phyloP scores from a whole-genome alignment of 768 basidiomycete species.

The Phlegmacium glaucopus region DNA sequence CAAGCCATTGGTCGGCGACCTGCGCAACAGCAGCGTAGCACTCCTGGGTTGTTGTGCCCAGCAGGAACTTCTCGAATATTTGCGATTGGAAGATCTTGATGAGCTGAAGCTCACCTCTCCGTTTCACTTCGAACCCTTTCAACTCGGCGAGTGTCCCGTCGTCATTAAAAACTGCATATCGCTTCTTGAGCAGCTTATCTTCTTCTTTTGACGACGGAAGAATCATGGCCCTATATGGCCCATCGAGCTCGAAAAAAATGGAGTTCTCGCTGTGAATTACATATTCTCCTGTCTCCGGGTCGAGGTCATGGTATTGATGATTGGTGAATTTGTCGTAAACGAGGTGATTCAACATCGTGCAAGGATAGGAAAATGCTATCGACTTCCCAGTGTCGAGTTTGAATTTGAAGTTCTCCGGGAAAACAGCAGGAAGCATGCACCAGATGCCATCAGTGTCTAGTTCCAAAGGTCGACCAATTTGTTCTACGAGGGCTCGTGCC shows the following conservation, averaged over 20 bases:
- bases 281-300: slow-evolving; percentile 83
- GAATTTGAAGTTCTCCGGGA: slow-evolving; percentile 98
- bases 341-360: slow-evolving; percentile 99
- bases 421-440: slow-evolving; percentile 99
- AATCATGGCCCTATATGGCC: slow-evolving; percentile 99
- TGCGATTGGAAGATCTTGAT: slow-evolving; percentile 99
- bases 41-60: slow-evolving; percentile 90
- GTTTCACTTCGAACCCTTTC: slow-evolving; percentile 98
- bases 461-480: slow-evolving; percentile 95
- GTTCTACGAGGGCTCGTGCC: slow-evolving; percentile 95
- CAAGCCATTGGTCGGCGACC: slow-evolving; percentile 96
- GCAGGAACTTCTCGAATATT: slow-evolving; percentile 96
- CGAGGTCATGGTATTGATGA: slow-evolving; percentile 93
- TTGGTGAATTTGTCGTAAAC: slow-evolving; percentile 96
- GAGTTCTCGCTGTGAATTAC: slow-evolving; percentile 91
- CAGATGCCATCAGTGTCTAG: slow-evolving; percentile 99
- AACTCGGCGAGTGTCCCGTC: slow-evolving; percentile 97
- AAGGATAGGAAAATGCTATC: slow-evolving; percentile 91
- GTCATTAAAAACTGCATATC: slow-evolving; percentile 98
- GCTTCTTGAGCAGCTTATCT: slow-evolving; percentile 96
- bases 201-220: slow-evolving; percentile 99
- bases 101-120: slow-evolving; percentile 93
- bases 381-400: slow-evolving; percentile 84
- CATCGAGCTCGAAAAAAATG: slow-evolving; percentile 99
- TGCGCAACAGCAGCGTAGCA: slow-evolving; percentile 94